A percentile compares a stretch with the other conserved stretches of the same genome.
These are phyloP conservation scores for Cytospora chrysosperma DNA, from an alignment of 2,329 filamentous ascomycete genomes.

Conservation along the genomic window DNA sequence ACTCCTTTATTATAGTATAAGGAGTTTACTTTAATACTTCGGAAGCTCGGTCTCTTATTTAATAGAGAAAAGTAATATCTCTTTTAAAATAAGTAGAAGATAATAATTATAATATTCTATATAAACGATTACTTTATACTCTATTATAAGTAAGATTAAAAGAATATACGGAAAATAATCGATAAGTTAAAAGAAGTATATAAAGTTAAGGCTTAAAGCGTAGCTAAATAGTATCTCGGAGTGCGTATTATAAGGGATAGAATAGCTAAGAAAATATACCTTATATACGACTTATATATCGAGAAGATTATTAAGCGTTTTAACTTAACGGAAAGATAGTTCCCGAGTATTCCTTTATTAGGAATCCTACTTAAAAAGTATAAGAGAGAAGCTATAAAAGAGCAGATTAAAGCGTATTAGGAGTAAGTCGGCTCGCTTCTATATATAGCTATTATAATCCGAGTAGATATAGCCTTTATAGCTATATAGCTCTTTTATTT, in stretches of 20 bases:
- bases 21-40: not conserved
- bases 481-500: no score
- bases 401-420: not conserved
- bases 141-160: no score
- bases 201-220: not conserved
- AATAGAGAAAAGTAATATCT: not conserved
- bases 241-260: not conserved
- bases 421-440: not conserved
- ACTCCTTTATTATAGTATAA: not conserved
- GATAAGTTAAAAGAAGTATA: no score
- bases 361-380: not conserved
- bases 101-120: no score
- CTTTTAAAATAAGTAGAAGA: no score
- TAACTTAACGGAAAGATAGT: no score
- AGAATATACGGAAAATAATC: no score
- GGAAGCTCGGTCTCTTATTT: not conserved
- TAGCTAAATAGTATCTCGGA: not conserved
- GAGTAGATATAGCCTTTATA: not conserved
- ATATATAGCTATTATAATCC: no score
- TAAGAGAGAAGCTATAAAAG: not conserved
- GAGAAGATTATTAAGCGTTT: no score
- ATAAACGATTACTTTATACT: no score
- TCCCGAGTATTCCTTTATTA: not conserved
- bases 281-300: no score
- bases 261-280: no score